phyloP scores from a whole-genome alignment of 2,329 filamentous ascomycete genomes.

The Orbilia ellipsospora region DNA sequence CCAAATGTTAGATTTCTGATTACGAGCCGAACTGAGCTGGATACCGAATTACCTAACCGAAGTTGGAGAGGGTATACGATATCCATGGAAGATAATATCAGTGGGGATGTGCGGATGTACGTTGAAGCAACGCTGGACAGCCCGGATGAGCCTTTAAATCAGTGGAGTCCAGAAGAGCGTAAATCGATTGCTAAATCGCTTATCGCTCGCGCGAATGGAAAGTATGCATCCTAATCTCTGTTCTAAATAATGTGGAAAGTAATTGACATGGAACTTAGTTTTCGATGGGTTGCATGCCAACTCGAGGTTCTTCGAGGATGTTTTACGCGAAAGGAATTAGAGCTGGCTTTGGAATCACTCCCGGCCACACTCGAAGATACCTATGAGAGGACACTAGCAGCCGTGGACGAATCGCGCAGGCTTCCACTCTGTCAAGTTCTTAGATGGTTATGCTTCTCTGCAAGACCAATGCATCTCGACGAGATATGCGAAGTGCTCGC shows the following conservation, averaged over 20 bases:
- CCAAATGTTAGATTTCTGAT: constrained; percentile 5
- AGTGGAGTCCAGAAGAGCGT: constrained; percentile 10
- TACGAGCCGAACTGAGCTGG: constrained; percentile 18
- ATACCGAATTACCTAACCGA: constrained; percentile 14
- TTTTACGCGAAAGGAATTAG: constrained; percentile 7
- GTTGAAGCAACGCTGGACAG: constrained; percentile 1
- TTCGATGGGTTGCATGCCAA: constrained; percentile 22
- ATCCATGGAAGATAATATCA: constrained; percentile 18
- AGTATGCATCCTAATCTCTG: background rate
- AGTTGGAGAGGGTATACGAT: constrained; percentile 23
- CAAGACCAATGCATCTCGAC: constrained; percentile 23
- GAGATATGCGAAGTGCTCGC: constrained; percentile 25
- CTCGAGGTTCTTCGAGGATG: constrained; percentile 4
- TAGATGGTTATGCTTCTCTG: constrained; percentile 22
- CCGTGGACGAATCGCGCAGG: constrained; percentile 12
- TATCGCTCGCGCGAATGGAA: constrained; percentile 7
- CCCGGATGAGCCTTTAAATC: constrained; percentile 1
- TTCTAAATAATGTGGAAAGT: background rate
- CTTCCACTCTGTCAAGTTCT: constrained; percentile 8
- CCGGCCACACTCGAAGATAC: constrained; percentile 19
- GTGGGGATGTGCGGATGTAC: constrained; percentile 3
- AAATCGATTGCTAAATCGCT: constrained; percentile 12
- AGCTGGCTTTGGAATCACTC: constrained; percentile 1
- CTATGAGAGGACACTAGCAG: constrained; percentile 1
- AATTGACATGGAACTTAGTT: background rate